Evolutionary conservation across 345 rosid species (phyloP).

Genomic region (Citrus trifoliata): DNA sequence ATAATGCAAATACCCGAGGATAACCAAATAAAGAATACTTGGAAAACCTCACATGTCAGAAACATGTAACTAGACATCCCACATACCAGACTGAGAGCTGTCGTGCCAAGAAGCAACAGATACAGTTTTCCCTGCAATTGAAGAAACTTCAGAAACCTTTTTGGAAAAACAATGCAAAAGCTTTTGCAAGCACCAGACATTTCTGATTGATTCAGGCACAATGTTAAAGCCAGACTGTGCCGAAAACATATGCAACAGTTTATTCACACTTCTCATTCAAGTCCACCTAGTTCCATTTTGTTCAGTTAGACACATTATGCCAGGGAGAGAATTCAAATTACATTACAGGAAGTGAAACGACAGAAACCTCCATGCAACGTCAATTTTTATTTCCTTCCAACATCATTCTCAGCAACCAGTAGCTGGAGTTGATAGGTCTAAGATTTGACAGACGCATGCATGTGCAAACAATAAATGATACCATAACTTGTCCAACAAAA

Average conservation of each 20-base stretch:
- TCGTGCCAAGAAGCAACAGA: slow-evolving; percentile 90
- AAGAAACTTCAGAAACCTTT: slow-evolving; percentile 2
- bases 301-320: not conserved
- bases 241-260: not conserved
- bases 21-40: not conserved
- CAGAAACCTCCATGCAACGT: not conserved
- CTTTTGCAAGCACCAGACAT: not conserved
- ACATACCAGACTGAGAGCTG: slow-evolving; percentile 70
- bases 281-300: not conserved
- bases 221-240: not conserved
- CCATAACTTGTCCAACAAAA: not conserved
- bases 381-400: not conserved
- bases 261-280: not conserved
- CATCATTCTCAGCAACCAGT: not conserved
- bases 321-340: not conserved
- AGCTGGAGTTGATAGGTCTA: not conserved
- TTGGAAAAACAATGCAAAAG: not conserved
- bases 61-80: not conserved
- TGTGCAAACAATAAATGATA: not conserved
- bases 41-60: not conserved
- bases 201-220: not conserved
- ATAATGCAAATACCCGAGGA: not conserved
- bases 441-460: not conserved
- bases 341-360: not conserved
- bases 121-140: slow-evolving; percentile 74